Percentiles rank a stretch among this genome's conserved stretches.
Evolutionary conservation across 2,329 filamentous ascomycete genomes (phyloP).

Genomic region (Colletotrichum sansevieriae): DNA sequence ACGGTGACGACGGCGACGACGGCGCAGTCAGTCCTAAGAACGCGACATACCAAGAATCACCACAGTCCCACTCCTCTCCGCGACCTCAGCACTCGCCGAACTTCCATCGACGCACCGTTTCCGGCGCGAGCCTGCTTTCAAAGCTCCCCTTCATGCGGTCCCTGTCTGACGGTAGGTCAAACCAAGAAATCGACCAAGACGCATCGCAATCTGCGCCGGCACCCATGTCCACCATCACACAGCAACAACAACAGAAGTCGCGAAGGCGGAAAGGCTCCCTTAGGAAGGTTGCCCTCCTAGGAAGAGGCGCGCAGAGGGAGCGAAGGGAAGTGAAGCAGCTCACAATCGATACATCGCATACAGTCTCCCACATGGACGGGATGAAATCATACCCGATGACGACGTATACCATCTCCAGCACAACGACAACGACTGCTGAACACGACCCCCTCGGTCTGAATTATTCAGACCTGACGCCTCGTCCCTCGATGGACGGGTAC

Average conservation of each 20-base stretch:
- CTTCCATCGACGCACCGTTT: constrained; percentile 62
- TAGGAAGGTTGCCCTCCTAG: constrained; percentile 86
- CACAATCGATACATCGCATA: constrained; percentile 56
- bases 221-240: constrained; percentile 49
- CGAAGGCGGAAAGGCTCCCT: constrained; percentile 86
- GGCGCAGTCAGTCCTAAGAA: constrained; percentile 2
- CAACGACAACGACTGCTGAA: constrained; percentile 23
- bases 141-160: constrained; percentile 76
- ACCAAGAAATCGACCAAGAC: constrained; percentile 52
- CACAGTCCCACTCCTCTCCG: background rate
- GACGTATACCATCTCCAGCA: constrained; percentile 5
- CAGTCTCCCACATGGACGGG: constrained; percentile 42
- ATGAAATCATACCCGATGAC: background rate
- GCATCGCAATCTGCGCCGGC: constrained; percentile 43
- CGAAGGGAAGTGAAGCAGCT: constrained; percentile 65
- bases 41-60: constrained; percentile 4
- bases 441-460: constrained; percentile 60
- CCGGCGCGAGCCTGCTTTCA: constrained; percentile 74
- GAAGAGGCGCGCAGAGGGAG: constrained; percentile 76
- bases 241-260: constrained; percentile 64
- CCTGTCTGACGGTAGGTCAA: constrained; percentile 48
- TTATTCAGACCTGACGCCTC: constrained; percentile 60
- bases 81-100: background rate
- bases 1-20: constrained; percentile 12
- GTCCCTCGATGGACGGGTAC: constrained; percentile 61